These are phyloP conservation scores for Paracoccidioides lutzii DNA, from an alignment of 2,329 filamentous ascomycete genomes.

Conservation along the genomic window DNA sequence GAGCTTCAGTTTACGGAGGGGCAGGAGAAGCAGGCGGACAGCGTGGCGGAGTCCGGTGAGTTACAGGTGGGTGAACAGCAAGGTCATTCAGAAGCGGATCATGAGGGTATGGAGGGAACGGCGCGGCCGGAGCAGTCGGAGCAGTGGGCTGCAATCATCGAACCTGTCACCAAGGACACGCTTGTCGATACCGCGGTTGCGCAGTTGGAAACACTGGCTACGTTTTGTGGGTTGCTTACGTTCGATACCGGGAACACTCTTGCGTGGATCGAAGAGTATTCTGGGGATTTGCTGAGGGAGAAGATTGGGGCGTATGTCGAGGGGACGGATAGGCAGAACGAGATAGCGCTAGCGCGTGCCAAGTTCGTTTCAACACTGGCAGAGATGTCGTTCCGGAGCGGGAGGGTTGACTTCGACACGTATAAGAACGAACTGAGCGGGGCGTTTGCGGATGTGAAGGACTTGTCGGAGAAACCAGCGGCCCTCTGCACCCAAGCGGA, in stretches of 20 bases:
- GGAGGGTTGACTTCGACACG: slow-evolving; percentile 37
- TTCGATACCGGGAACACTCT: slow-evolving; percentile 33
- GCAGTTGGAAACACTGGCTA: slow-evolving; percentile 45
- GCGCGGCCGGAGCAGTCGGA: slow-evolving; percentile 32
- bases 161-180: slow-evolving; percentile 50
- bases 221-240: slow-evolving; percentile 37
- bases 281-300: slow-evolving; percentile 38
- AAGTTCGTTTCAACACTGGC: slow-evolving; percentile 45
- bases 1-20: slow-evolving; percentile 36
- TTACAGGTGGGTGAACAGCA: slow-evolving; percentile 10
- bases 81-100: slow-evolving; percentile 8
- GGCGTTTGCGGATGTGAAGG: slow-evolving; percentile 29
- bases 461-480: slow-evolving; percentile 34
- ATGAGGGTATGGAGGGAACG: slow-evolving; percentile 8
- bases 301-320: slow-evolving; percentile 43
- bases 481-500: slow-evolving; percentile 44
- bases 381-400: slow-evolving; percentile 44
- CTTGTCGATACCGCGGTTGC: slow-evolving; percentile 57
- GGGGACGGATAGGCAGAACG: slow-evolving; percentile 33
- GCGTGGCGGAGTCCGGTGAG: slow-evolving; percentile 23
- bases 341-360: slow-evolving; percentile 43
- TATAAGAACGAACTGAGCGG: slow-evolving; percentile 37
- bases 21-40: slow-evolving; percentile 23
- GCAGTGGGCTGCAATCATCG: slow-evolving; percentile 54
- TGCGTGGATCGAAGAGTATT: slow-evolving; percentile 47